phyloP scores from a whole-genome alignment of 1,139 yeast species.

The Chernovozyma aurita region DNA sequence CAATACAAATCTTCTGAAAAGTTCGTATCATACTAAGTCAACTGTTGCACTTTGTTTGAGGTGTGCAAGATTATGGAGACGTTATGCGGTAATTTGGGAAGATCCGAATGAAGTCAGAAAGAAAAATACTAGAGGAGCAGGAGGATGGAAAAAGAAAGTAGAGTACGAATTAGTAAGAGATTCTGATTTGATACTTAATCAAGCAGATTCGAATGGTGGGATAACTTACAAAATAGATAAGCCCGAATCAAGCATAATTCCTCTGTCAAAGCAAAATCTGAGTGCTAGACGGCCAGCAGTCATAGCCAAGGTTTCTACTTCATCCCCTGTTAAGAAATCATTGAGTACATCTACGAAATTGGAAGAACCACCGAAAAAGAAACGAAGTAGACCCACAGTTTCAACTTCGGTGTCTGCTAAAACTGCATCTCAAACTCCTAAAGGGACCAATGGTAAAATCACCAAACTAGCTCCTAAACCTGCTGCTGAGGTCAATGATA shows the following conservation, averaged over 20 bases:
- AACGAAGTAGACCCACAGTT: too few relatives aligned
- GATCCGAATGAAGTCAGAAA: slow-evolving; percentile 65
- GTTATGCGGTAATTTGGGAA: slow-evolving; percentile 90
- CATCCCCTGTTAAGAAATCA: not conserved
- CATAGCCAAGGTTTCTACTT: slow-evolving; percentile 5
- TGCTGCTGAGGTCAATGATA: too few relatives aligned
- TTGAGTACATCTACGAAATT: not conserved
- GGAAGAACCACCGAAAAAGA: slow-evolving; percentile 4
- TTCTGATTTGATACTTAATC: slow-evolving; percentile 52
- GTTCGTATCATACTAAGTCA: slow-evolving; percentile 19
- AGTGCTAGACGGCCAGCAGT: slow-evolving; percentile 1
- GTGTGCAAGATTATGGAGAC: slow-evolving; percentile 88
- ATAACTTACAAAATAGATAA: slow-evolving; percentile 12
- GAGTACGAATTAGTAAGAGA: slow-evolving; percentile 75
- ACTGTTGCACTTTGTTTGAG: slow-evolving; percentile 68
- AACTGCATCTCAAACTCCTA: not conserved
- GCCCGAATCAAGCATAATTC: slow-evolving; percentile 2
- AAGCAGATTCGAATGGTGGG: slow-evolving; percentile 24
- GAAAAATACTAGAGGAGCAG: slow-evolving; percentile 31
- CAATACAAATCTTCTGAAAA: slow-evolving; percentile 14
- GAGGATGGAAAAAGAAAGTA: slow-evolving; percentile 55
- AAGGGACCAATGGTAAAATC: not conserved
- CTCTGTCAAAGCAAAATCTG: not conserved
- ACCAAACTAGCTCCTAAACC: too few relatives aligned
- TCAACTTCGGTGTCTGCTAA: too few relatives aligned